Conservation (phyloP, 306 rosid species). For the Geum urbanum region DNA sequence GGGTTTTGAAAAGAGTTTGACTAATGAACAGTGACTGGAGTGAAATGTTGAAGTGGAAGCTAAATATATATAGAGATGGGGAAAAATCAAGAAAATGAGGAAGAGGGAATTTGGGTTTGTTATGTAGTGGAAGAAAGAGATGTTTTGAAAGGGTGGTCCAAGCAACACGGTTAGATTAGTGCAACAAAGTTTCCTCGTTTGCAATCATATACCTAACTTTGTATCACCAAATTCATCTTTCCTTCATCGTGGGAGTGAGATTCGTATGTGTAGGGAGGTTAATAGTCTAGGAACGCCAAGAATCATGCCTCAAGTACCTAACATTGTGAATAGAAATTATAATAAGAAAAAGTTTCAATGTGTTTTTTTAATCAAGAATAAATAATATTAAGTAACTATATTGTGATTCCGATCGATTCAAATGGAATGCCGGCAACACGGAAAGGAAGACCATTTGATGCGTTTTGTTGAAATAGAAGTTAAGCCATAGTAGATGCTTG, state of each 20-base stretch:
- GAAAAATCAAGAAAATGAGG: neutral
- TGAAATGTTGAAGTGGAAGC: neutral
- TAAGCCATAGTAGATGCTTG: too few species aligned
- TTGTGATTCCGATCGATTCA: too few species aligned
- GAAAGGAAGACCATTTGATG: too few species aligned
- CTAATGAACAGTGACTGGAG: neutral
- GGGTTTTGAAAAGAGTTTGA: constrained; percentile 14
- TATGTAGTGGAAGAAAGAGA: constrained; percentile 42
- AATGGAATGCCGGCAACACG: too few species aligned
- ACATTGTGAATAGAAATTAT: neutral
- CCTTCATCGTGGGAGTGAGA: neutral
- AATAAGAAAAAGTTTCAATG: too few species aligned
- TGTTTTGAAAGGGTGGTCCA: constrained; percentile 33
- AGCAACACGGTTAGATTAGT: constrained; percentile 14
- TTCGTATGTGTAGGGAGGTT: neutral
- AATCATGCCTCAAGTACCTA: constrained; percentile 7
- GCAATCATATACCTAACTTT: constrained; percentile 27
- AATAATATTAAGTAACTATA: too few species aligned
- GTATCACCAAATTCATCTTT: neutral
- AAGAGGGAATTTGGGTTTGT: constrained; percentile 18
- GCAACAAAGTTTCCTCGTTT: neutral
- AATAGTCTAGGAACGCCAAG: constrained; percentile 6
- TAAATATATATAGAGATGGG: neutral
- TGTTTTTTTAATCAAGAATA: too few species aligned
- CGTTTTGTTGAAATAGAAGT: too few species aligned